phyloP scores from a whole-genome alignment of 805 yeast genomes.

The Vanderwaltozyma yarrowii region DNA sequence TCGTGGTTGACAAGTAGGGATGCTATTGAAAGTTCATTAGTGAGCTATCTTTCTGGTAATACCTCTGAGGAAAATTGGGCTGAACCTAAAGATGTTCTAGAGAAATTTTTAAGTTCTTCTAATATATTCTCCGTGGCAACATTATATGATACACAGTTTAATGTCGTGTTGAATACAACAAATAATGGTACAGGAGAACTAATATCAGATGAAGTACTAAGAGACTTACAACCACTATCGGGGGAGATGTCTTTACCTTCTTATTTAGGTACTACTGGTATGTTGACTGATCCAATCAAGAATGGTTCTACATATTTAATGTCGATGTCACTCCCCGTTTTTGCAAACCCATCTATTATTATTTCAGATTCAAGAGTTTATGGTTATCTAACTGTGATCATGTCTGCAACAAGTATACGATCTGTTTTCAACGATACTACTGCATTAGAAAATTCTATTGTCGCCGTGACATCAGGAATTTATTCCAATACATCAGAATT shows the following conservation, averaged over 20 bases:
- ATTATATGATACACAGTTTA: constrained; percentile 52
- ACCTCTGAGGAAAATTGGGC: constrained; percentile 40
- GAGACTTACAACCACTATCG: constrained; percentile 41
- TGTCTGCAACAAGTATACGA: constrained; percentile 36
- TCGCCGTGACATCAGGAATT: constrained; percentile 25
- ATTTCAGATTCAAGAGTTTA: constrained; percentile 47
- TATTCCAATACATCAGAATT: constrained; percentile 16
- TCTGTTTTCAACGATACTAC: constrained; percentile 34
- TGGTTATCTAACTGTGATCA: constrained; percentile 59
- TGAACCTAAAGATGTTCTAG: constrained; percentile 37
- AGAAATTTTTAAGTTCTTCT: constrained; percentile 55
- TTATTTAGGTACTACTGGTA: constrained; percentile 35
- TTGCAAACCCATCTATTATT: constrained; percentile 60
- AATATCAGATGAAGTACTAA: constrained; percentile 26
- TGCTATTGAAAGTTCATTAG: constrained; percentile 48
- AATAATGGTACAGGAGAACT: constrained; percentile 32
- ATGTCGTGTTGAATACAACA: constrained; percentile 35
- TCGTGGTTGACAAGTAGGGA: constrained; percentile 54
- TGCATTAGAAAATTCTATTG: constrained; percentile 31
- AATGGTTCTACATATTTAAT: constrained; percentile 42
- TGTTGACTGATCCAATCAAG: constrained; percentile 55
- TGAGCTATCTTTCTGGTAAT: constrained; percentile 65
- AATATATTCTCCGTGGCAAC: constrained; percentile 53
- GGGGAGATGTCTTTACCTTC: constrained; percentile 38
- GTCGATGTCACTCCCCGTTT: constrained; percentile 72